Evolutionary conservation across 176 grass and related monocot genomes (phyloP).

Genomic region (Lolium perenne): DNA sequence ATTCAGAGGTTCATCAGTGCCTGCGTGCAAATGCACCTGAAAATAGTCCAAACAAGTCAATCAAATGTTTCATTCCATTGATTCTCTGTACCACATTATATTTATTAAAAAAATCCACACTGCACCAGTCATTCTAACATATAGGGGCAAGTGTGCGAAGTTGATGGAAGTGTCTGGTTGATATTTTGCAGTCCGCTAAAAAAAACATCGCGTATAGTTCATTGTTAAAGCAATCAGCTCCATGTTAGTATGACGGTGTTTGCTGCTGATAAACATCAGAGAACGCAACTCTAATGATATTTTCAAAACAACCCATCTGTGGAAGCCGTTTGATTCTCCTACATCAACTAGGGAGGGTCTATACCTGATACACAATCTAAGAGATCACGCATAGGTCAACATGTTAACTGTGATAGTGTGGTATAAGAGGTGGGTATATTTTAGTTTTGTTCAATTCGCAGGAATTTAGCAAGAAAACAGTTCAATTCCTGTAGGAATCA

Average conservation of each 20-base stretch:
- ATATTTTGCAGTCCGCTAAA: slow-evolving; percentile 3
- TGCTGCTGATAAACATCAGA: not conserved
- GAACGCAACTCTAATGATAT: not conserved
- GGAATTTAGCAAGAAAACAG: not conserved
- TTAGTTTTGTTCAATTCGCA: not conserved
- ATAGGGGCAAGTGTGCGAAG: not conserved
- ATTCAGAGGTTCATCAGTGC: slow-evolving; percentile 85
- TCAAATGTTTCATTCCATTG: not conserved
- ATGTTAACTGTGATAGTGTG: not conserved
- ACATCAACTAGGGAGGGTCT: not conserved
- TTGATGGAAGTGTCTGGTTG: not conserved
- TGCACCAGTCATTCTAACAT: not conserved
- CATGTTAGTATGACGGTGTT: not conserved
- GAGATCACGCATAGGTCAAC: not conserved
- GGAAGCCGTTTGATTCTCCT: slow-evolving; percentile 15
- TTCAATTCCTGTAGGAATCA: not conserved
- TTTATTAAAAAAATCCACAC: not conserved
- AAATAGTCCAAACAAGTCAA: not conserved
- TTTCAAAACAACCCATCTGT: not conserved
- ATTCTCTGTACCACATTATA: not conserved
- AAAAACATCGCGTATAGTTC: not conserved
- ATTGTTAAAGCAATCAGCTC: not conserved
- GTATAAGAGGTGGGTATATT: slow-evolving; percentile 11
- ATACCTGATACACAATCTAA: slow-evolving; percentile 12
- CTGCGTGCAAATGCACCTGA: slow-evolving; percentile 86